A percentile compares a stretch with the other conserved stretches of the same genome.
These are phyloP conservation scores for Debaryomycetaceae sp. DNA, from an alignment of 1,139 yeast genomes.

Conservation along the genomic window DNA sequence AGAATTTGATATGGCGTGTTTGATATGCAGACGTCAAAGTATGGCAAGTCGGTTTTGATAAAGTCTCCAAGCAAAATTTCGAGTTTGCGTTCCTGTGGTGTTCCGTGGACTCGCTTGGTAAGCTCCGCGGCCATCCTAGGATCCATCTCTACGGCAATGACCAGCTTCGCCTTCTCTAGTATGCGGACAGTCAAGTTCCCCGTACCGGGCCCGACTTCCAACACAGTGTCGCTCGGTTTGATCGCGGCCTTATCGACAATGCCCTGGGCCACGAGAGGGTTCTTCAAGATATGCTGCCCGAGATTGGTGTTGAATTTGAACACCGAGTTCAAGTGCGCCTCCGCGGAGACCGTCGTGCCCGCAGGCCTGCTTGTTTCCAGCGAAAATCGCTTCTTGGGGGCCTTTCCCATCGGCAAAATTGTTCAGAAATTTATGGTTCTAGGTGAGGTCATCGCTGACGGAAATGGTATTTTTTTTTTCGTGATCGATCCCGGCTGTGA, in stretches of 20 bases:
- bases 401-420: constrained; percentile 55
- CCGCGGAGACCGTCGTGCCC: constrained; percentile 46
- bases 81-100: constrained; percentile 81
- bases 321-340: constrained; percentile 66
- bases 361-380: constrained; percentile 28
- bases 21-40: constrained; percentile 91
- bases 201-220: constrained; percentile 99
- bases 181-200: constrained; percentile 94
- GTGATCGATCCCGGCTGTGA: no score
- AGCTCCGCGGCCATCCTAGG: constrained; percentile 99
- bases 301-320: constrained; percentile 93
- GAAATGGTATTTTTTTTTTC: no score
- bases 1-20: constrained; percentile 97
- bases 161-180: constrained; percentile 82
- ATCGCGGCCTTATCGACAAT: constrained; percentile 94
- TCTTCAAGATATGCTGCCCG: constrained; percentile 94
- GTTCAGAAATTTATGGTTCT: no score
- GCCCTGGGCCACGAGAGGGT: constrained; percentile 95
- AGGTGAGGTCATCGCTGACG: no score
- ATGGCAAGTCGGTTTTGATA: constrained; percentile 91
- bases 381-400: constrained; percentile 43
- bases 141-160: constrained; percentile 95
- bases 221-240: constrained; percentile 82
- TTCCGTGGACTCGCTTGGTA: constrained; percentile 95
- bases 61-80: constrained; percentile 92